Percentiles rank a stretch among this genome's conserved stretches.
These are phyloP conservation scores for Daedaleopsis nitida DNA, from an alignment of 768 basidiomycete genomes.

Conservation along the genomic window DNA sequence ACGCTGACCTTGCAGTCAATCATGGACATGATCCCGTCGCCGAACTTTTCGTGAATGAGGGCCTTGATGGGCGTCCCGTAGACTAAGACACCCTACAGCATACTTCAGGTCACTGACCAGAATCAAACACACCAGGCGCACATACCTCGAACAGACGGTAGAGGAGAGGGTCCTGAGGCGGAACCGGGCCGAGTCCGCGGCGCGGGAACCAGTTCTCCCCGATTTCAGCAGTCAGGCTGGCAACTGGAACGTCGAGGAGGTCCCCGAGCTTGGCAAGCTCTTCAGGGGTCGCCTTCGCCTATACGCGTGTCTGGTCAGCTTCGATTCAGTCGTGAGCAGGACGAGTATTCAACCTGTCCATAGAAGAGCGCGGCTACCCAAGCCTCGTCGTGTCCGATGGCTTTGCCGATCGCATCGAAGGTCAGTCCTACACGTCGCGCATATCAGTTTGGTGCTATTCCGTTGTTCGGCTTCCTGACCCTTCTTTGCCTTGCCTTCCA, in stretches of 20 bases:
- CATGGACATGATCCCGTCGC: constrained; percentile 89
- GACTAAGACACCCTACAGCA: constrained; percentile 63
- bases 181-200: constrained; percentile 67
- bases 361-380: constrained; percentile 86
- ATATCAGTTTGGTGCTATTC: neutral
- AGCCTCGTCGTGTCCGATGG: constrained; percentile 72
- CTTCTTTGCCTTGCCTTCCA: constrained; percentile 70
- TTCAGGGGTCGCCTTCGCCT: constrained; percentile 70
- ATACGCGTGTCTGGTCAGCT: neutral
- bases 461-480: constrained; percentile 36
- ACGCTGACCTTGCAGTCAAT: constrained; percentile 78
- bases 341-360: constrained; percentile 63
- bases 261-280: constrained; percentile 57
- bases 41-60: constrained; percentile 84
- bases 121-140: neutral
- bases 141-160: constrained; percentile 81
- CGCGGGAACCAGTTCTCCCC: constrained; percentile 76
- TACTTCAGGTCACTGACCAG: neutral
- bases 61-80: constrained; percentile 84
- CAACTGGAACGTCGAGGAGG: constrained; percentile 49
- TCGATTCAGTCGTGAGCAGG: neutral
- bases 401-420: constrained; percentile 68
- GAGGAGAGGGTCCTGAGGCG: constrained; percentile 77
- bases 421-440: constrained; percentile 50
- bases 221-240: constrained; percentile 44